Conservation (phyloP, 129 eudicot species). For the Sambucus nigra region DNA sequence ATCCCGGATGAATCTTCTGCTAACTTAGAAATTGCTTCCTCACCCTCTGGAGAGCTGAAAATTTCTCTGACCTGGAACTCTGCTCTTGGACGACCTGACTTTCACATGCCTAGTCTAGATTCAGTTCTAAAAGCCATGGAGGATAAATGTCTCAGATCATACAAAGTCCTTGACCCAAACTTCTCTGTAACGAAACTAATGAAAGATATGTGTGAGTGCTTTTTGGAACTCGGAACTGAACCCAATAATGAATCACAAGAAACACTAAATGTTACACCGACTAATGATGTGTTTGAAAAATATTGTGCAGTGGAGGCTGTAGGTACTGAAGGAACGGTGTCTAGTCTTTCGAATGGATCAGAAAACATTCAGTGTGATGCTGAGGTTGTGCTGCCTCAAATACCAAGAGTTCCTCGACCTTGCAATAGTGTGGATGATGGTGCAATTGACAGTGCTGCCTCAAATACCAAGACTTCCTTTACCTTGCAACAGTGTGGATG, state of each 20-base stretch:
- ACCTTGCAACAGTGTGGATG: background rate
- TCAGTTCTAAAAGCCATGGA: constrained; percentile 35
- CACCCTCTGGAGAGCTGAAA: constrained; percentile 63
- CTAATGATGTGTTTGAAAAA: constrained; percentile 17
- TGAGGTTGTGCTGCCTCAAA: constrained; percentile 4
- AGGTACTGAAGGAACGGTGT: constrained; percentile 2
- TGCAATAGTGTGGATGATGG: constrained; percentile 13
- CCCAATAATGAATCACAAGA: constrained; percentile 18
- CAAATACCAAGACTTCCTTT: background rate
- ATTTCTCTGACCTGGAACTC: constrained; percentile 43
- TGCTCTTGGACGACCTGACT: constrained; percentile 21
- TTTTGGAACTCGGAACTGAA: constrained; percentile 36
- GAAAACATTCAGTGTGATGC: constrained; percentile 14
- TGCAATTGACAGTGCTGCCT: constrained; percentile 4
- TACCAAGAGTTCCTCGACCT: constrained; percentile 18
- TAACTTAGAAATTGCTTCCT: constrained; percentile 49
- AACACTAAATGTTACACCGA: constrained; percentile 14
- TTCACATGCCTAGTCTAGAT: constrained; percentile 36
- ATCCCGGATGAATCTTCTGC: constrained; percentile 22
- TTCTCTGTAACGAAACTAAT: constrained; percentile 51
- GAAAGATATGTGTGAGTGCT: constrained; percentile 55
- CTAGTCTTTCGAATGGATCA: constrained; percentile 15
- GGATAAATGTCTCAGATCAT: constrained; percentile 46
- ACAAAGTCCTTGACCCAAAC: constrained; percentile 41
- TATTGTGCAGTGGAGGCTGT: constrained; percentile 16